These are phyloP conservation scores for Apiotrichum brassicae DNA, from an alignment of 1,284 basidiomycete genomes.

Conservation along the genomic window DNA sequence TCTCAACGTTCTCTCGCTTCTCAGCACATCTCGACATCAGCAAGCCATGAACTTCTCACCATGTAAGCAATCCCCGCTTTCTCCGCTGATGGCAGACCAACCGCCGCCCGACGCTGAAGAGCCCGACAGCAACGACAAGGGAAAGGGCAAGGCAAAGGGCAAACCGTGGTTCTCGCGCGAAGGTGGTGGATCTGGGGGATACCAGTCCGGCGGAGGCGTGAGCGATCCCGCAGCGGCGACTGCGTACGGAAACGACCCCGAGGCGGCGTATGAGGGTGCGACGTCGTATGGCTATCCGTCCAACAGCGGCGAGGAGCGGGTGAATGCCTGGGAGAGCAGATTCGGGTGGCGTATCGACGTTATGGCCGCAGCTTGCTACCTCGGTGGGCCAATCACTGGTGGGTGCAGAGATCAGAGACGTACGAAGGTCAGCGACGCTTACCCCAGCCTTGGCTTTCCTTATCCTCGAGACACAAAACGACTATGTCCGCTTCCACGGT, in stretches of 20 bases:
- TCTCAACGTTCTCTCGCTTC: too few species aligned
- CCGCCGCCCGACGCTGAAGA: slow-evolving; percentile 42
- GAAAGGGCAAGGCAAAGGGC: slow-evolving; percentile 33
- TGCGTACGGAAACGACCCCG: slow-evolving; percentile 40
- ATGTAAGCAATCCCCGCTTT: slow-evolving; percentile 10
- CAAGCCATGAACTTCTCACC: slow-evolving; percentile 28
- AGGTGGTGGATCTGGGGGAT: slow-evolving; percentile 27
- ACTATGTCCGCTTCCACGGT: slow-evolving; percentile 75
- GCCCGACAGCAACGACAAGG: slow-evolving; percentile 4
- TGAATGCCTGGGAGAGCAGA: slow-evolving; percentile 65
- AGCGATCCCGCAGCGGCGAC: slow-evolving; percentile 38
- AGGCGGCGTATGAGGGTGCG: slow-evolving; percentile 24
- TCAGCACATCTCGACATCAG: too few species aligned
- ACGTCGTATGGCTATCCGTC: too few species aligned
- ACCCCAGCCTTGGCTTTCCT: slow-evolving; percentile 58
- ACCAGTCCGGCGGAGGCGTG: slow-evolving; percentile 58
- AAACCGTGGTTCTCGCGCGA: slow-evolving; percentile 56
- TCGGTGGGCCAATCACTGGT: slow-evolving; percentile 70
- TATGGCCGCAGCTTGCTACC: slow-evolving; percentile 61
- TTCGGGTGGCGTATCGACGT: slow-evolving; percentile 65
- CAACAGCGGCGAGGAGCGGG: slow-evolving; percentile 49
- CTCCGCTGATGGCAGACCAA: slow-evolving; percentile 32
- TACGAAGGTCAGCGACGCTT: not conserved
- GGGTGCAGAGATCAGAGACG: slow-evolving; percentile 24
- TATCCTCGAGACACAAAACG: slow-evolving; percentile 70